Percentiles rank a stretch among this genome's conserved stretches.
These are phyloP conservation scores for Fusarium sp. DNA, from an alignment of 2,329 filamentous ascomycete genomes.

Conservation along the genomic window DNA sequence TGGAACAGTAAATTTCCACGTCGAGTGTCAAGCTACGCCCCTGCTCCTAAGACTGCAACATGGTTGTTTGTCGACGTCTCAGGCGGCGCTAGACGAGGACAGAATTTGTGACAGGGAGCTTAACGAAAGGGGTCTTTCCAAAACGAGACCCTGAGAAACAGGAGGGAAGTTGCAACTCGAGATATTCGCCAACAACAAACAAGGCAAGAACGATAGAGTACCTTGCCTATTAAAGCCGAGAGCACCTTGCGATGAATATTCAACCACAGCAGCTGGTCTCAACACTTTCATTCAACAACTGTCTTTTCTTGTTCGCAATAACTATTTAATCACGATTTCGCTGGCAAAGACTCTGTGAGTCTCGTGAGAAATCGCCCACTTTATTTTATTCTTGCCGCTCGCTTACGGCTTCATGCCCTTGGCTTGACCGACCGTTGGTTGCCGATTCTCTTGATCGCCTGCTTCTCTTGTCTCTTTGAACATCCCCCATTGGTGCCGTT, in stretches of 20 bases:
- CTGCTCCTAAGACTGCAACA: slow-evolving; percentile 25
- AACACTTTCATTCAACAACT: slow-evolving; percentile 30
- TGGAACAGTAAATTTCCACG: too few relatives aligned
- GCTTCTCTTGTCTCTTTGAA: slow-evolving; percentile 1
- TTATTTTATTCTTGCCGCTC: slow-evolving; percentile 29
- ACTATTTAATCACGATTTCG: slow-evolving; percentile 21
- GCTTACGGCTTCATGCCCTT: slow-evolving; percentile 30
- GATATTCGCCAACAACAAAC: slow-evolving; percentile 11
- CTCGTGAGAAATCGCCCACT: slow-evolving; percentile 26
- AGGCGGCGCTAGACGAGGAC: slow-evolving; percentile 29
- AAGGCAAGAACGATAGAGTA: slow-evolving; percentile 18
- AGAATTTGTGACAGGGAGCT: slow-evolving; percentile 23
- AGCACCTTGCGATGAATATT: slow-evolving; percentile 18
- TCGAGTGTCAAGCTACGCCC: slow-evolving; percentile 6
- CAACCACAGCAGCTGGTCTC: slow-evolving; percentile 35
- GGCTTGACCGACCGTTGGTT: slow-evolving; percentile 8
- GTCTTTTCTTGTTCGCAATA: slow-evolving; percentile 19
- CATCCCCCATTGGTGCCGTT: slow-evolving; percentile 16
- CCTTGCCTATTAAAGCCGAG: slow-evolving; percentile 33
- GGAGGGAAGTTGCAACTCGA: slow-evolving; percentile 28
- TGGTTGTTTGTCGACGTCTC: slow-evolving; percentile 32
- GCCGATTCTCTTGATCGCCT: slow-evolving; percentile 1
- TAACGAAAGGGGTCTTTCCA: slow-evolving; percentile 26
- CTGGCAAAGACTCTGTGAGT: slow-evolving; percentile 35
- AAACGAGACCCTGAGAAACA: slow-evolving; percentile 23